These are phyloP conservation scores for Datisca glomerata DNA, from an alignment of 306 rosid species.

Conservation along the genomic window DNA sequence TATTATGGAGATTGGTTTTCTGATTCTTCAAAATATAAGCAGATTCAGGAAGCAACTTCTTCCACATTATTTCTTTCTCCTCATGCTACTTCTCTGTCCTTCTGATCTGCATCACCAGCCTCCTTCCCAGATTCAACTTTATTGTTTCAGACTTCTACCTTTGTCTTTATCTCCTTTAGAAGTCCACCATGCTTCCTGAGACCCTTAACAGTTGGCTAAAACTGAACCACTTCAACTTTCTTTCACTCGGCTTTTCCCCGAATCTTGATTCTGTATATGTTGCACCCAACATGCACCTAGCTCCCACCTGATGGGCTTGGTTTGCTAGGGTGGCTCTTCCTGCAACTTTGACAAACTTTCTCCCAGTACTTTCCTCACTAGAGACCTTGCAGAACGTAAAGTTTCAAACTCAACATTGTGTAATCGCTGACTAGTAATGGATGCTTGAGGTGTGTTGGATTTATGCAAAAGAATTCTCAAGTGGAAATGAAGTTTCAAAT, in stretches of 20 bases:
- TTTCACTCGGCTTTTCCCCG: slow-evolving; percentile 68
- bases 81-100: slow-evolving; percentile 49
- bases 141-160: slow-evolving; percentile 42
- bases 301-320: slow-evolving; percentile 90
- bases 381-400: slow-evolving; percentile 31
- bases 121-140: slow-evolving; percentile 60
- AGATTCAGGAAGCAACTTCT: slow-evolving; percentile 61
- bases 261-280: slow-evolving; percentile 77
- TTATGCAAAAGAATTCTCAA: slow-evolving; percentile 76
- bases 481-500: slow-evolving; percentile 27
- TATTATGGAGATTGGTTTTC: slow-evolving; percentile 77
- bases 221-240: slow-evolving; percentile 57
- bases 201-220: slow-evolving; percentile 83
- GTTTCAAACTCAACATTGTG: slow-evolving; percentile 43
- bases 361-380: slow-evolving; percentile 60
- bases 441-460: slow-evolving; percentile 44
- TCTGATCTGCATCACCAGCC: slow-evolving; percentile 34
- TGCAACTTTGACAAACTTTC: slow-evolving; percentile 64
- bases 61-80: slow-evolving; percentile 72
- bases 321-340: slow-evolving; percentile 41
- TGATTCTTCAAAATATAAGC: slow-evolving; percentile 80
- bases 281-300: slow-evolving; percentile 99
- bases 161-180: slow-evolving; percentile 84
- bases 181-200: slow-evolving; percentile 97
- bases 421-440: slow-evolving; percentile 31